Conservation (phyloP, 2,329 filamentous ascomycete genomes). For the Xylariales sp. region DNA sequence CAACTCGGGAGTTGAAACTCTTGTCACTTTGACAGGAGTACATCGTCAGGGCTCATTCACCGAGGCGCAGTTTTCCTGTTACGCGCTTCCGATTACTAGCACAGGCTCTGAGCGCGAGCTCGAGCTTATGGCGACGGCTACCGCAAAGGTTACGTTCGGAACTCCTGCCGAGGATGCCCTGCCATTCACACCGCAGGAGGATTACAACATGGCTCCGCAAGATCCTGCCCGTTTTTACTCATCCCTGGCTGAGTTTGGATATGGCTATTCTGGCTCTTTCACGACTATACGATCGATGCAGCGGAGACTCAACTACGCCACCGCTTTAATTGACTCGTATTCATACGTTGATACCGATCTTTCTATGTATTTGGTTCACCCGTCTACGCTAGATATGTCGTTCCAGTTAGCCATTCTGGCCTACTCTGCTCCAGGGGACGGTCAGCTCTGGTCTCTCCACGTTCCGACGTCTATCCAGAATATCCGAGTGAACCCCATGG, state of each 20-base stretch:
- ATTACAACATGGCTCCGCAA: not conserved
- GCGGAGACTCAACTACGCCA: slow-evolving; percentile 10
- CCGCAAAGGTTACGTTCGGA: not conserved
- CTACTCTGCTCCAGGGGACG: slow-evolving; percentile 25
- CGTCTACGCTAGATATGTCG: slow-evolving; percentile 26
- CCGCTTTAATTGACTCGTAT: not conserved
- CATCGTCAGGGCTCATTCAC: no score
- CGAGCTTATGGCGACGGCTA: not conserved
- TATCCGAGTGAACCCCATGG: slow-evolving; percentile 2
- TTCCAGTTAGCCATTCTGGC: slow-evolving; percentile 30
- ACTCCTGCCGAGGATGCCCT: not conserved
- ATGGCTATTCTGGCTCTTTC: slow-evolving; percentile 8
- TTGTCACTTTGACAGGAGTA: no score
- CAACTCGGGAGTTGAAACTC: no score
- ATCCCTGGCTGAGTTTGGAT: no score
- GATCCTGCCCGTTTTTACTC: no score
- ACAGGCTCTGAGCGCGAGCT: not conserved
- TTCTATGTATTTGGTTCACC: slow-evolving; percentile 25
- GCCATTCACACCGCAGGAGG: not conserved
- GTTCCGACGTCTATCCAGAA: slow-evolving; percentile 22
- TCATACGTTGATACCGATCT: not conserved
- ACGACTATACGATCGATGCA: slow-evolving; percentile 3
- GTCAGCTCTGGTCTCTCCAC: slow-evolving; percentile 23
- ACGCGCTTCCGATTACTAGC: no score
- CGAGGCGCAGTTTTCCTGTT: no score